Percentiles rank a stretch among this genome's conserved stretches.
Evolutionary conservation across 2,329 filamentous ascomycete species (phyloP).

Genomic region (Fusarium algeriense): DNA sequence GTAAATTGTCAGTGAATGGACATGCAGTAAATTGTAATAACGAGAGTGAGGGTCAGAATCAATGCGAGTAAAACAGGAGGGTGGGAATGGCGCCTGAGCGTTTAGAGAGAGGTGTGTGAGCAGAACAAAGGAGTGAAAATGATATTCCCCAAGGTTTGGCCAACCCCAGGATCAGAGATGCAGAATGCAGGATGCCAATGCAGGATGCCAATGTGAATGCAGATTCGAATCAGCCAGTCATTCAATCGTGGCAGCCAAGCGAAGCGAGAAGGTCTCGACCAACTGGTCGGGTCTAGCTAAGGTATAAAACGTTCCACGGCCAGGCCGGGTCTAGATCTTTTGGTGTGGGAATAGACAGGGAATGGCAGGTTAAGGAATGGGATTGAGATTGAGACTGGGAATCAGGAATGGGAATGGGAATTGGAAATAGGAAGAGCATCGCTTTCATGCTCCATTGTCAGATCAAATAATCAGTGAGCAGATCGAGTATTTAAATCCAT

Average conservation of each 20-base stretch:
- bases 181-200: slow-evolving; percentile 31
- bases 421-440: neutral
- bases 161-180: slow-evolving; percentile 7
- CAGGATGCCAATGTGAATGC: slow-evolving; percentile 27
- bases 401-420: neutral
- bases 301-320: slow-evolving; percentile 33
- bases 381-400: neutral
- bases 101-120: slow-evolving; percentile 2
- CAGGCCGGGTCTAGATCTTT: slow-evolving; percentile 32
- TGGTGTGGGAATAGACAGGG: slow-evolving; percentile 32
- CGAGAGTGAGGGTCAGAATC: neutral
- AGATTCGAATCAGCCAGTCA: slow-evolving; percentile 30
- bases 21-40: neutral
- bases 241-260: slow-evolving; percentile 25
- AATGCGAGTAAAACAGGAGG: neutral
- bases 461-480: neutral
- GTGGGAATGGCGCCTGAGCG: slow-evolving; percentile 3
- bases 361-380: slow-evolving; percentile 10
- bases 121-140: slow-evolving; percentile 1
- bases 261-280: slow-evolving; percentile 39
- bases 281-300: slow-evolving; percentile 20
- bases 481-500: neutral
- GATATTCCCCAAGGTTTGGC: neutral
- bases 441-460: neutral
- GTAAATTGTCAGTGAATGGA: slow-evolving; percentile 39